Evolutionary conservation across 441 rosid species (phyloP).

Genomic region (Euphorbia corollata): DNA sequence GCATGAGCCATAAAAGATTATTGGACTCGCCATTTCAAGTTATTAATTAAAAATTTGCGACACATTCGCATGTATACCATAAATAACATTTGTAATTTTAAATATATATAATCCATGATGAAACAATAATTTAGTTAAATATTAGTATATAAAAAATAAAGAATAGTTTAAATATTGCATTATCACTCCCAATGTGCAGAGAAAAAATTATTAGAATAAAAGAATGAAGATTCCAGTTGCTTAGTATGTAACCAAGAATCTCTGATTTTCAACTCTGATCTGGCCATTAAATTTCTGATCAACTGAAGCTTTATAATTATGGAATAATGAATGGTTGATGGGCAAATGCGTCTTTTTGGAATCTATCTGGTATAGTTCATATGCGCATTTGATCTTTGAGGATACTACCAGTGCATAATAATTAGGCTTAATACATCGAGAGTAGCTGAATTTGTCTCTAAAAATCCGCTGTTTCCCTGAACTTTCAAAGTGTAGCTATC

Average conservation of each 20-base stretch:
- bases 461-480: too few relatives aligned
- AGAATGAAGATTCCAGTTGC: not conserved
- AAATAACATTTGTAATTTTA: not conserved
- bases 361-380: too few relatives aligned
- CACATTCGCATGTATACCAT: not conserved
- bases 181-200: not conserved
- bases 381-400: too few relatives aligned
- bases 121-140: not conserved
- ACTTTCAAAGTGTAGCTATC: too few relatives aligned
- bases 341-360: too few relatives aligned
- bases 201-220: not conserved
- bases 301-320: not conserved
- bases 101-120: not conserved
- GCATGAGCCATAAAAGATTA: too few relatives aligned
- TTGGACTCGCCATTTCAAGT: not conserved
- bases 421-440: too few relatives aligned
- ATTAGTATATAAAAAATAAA: not conserved
- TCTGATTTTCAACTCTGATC: slow-evolving; percentile 9
- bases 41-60: not conserved
- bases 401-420: too few relatives aligned
- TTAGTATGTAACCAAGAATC: slow-evolving; percentile 9
- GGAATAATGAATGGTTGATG: too few relatives aligned
- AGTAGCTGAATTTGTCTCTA: too few relatives aligned
- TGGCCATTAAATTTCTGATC: not conserved
- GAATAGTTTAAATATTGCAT: not conserved